phyloP scores from a whole-genome alignment of 495 filamentous ascomycete genomes.

The Neohortaea acidophila region DNA sequence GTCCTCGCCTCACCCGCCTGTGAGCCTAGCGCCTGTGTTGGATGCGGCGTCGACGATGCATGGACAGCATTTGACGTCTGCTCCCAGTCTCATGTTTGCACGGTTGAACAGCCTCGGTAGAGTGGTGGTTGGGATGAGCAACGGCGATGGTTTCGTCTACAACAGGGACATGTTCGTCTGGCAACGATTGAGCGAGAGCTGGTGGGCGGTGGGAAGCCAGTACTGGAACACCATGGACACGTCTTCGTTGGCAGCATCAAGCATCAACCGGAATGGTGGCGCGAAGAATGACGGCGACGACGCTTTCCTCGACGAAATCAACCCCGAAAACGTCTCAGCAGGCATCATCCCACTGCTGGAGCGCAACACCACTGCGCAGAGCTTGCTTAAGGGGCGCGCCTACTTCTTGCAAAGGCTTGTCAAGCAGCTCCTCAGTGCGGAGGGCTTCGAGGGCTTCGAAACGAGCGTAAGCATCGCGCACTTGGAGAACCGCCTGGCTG shows the following conservation, averaged over 20 bases:
- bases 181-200: slow-evolving; percentile 85
- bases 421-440: slow-evolving; percentile 65
- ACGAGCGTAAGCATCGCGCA: slow-evolving; percentile 83
- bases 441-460: slow-evolving; percentile 87
- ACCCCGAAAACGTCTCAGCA: slow-evolving; percentile 56
- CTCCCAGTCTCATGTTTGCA: slow-evolving; percentile 73
- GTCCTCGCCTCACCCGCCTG: slow-evolving; percentile 66
- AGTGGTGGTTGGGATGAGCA: slow-evolving; percentile 71
- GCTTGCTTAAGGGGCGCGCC: slow-evolving; percentile 77
- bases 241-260: background rate
- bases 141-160: slow-evolving; percentile 87
- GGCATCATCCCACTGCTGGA: slow-evolving; percentile 88
- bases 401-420: slow-evolving; percentile 79
- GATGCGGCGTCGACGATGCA: slow-evolving; percentile 65
- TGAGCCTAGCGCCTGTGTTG: slow-evolving; percentile 78
- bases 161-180: slow-evolving; percentile 69
- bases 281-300: slow-evolving; percentile 35
- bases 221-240: slow-evolving; percentile 88
- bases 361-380: slow-evolving; percentile 84
- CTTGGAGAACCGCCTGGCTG: slow-evolving; percentile 86
- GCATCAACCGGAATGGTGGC: slow-evolving; percentile 14
- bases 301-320: slow-evolving; percentile 31
- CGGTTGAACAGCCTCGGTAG: slow-evolving; percentile 74
- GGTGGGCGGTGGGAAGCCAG: slow-evolving; percentile 96
- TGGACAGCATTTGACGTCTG: slow-evolving; percentile 51